These are phyloP conservation scores for Aureobasidium mangrovei DNA, from an alignment of 2,329 filamentous ascomycete genomes.

Conservation along the genomic window DNA sequence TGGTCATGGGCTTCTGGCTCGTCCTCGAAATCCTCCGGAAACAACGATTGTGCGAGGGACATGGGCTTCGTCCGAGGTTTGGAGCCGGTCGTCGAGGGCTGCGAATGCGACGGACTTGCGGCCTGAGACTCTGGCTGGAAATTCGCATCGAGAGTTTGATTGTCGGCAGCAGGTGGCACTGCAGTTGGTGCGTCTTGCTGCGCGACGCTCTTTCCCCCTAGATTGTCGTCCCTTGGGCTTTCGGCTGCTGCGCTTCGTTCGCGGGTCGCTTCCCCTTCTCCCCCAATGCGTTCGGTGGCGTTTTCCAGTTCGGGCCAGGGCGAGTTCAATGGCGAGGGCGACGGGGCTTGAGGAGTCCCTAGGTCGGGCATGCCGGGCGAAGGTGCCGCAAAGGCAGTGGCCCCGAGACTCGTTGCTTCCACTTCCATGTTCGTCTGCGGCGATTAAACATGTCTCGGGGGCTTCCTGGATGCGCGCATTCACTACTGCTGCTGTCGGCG, in stretches of 20 bases:
- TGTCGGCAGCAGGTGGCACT: constrained; percentile 9
- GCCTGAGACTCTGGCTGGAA: neutral
- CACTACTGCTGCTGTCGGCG: neutral
- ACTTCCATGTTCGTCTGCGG: constrained; percentile 12
- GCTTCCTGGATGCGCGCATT: constrained; percentile 7
- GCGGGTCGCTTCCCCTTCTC: neutral
- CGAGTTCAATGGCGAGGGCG: constrained; percentile 9
- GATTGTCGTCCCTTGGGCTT: neutral
- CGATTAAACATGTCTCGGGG: constrained; percentile 13
- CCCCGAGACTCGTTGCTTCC: constrained; percentile 13
- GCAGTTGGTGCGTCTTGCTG: constrained; percentile 5
- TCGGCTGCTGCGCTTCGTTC: neutral
- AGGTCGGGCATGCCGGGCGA: neutral
- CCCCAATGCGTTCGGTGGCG: neutral
- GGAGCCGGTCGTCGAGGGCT: neutral
- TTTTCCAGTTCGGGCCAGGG: constrained; percentile 6
- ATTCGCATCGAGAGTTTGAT: neutral
- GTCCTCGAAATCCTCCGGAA: constrained; percentile 7
- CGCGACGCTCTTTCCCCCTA: neutral
- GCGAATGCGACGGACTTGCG: neutral
- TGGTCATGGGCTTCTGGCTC: neutral
- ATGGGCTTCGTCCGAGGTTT: neutral
- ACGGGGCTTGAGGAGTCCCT: constrained; percentile 7
- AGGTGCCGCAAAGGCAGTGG: constrained; percentile 9
- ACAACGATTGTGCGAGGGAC: constrained; percentile 9